Conservation (phyloP, 768 basidiomycete species). For the Tremella mesenterica region DNA sequence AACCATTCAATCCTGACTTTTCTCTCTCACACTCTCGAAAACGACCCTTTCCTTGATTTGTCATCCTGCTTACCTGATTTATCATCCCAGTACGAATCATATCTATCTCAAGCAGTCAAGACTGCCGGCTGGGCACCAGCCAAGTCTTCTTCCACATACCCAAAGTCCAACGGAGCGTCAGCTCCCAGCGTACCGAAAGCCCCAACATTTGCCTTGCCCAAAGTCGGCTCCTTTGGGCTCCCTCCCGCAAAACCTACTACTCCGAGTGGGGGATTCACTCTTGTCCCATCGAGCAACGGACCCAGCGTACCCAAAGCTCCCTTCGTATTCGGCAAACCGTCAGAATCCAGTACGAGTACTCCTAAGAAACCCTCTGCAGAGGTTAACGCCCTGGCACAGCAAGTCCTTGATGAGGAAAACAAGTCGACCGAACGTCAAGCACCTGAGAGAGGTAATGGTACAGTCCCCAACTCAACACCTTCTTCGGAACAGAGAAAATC, state of each 20-base stretch:
- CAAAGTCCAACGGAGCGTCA: background rate
- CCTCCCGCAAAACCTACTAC: background rate
- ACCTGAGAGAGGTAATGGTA: slow-evolving; percentile 8
- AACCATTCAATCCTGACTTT: slow-evolving; percentile 35
- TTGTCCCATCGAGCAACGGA: background rate
- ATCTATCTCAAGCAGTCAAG: slow-evolving; percentile 14
- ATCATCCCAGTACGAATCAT: slow-evolving; percentile 17
- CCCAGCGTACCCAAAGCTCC: background rate
- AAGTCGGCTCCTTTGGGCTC: no score
- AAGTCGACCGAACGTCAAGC: slow-evolving; percentile 12
- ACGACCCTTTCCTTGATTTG: slow-evolving; percentile 34
- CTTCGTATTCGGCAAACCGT: slow-evolving; percentile 12
- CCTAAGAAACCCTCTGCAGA: slow-evolving; percentile 31
- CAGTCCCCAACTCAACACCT: background rate
- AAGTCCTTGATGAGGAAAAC: slow-evolving; percentile 21
- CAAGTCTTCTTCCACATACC: background rate
- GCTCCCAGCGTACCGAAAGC: background rate
- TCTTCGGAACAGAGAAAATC: slow-evolving; percentile 1
- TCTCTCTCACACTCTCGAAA: slow-evolving; percentile 19
- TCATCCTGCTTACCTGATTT: slow-evolving; percentile 15
- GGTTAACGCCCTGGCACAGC: slow-evolving; percentile 21
- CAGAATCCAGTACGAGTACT: background rate
- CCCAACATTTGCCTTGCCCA: background rate
- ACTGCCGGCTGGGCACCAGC: slow-evolving; percentile 23
- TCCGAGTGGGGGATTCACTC: background rate